A percentile compares a stretch with the other conserved stretches of the same genome.
These are phyloP conservation scores for Alternaria sp. DNA, from an alignment of 2,329 filamentous ascomycete species.

Conservation along the genomic window DNA sequence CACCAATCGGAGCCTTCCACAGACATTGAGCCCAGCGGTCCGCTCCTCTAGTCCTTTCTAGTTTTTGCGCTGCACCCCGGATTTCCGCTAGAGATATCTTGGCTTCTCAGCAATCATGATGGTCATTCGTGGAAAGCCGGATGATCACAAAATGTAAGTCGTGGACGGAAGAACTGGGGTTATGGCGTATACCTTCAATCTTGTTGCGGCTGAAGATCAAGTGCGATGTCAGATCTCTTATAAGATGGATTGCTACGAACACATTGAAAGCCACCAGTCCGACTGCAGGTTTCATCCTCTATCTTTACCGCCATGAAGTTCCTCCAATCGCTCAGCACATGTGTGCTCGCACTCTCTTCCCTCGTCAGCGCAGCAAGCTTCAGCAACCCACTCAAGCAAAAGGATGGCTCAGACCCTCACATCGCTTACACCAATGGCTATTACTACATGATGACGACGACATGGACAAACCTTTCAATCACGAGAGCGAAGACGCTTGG, in stretches of 20 bases:
- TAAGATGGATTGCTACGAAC: neutral
- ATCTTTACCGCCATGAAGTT: conserved; percentile 18
- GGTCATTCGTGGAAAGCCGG: neutral
- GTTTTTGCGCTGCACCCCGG: neutral
- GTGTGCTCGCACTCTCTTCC: conserved; percentile 24
- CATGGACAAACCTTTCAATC: conserved; percentile 64
- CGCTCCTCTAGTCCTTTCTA: neutral
- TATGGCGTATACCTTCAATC: neutral
- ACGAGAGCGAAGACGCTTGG: conserved; percentile 61
- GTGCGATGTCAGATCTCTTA: neutral
- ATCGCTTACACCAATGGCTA: conserved; percentile 61
- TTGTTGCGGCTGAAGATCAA: neutral
- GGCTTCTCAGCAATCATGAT: neutral
- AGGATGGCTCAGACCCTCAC: conserved; percentile 61
- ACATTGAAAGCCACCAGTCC: accelerated
- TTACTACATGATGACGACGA: conserved; percentile 65
- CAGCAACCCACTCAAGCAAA: conserved; percentile 60
- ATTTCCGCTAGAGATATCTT: neutral
- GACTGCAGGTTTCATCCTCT: neutral
- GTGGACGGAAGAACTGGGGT: neutral
- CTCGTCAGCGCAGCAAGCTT: conserved; percentile 49
- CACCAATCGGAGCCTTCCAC: conserved; percentile 17
- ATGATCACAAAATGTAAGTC: neutral
- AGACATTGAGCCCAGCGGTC: neutral
- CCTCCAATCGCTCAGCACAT: conserved; percentile 14